These are phyloP conservation scores for Cornus suecica DNA, from an alignment of 148 eudicot species.

Conservation along the genomic window DNA sequence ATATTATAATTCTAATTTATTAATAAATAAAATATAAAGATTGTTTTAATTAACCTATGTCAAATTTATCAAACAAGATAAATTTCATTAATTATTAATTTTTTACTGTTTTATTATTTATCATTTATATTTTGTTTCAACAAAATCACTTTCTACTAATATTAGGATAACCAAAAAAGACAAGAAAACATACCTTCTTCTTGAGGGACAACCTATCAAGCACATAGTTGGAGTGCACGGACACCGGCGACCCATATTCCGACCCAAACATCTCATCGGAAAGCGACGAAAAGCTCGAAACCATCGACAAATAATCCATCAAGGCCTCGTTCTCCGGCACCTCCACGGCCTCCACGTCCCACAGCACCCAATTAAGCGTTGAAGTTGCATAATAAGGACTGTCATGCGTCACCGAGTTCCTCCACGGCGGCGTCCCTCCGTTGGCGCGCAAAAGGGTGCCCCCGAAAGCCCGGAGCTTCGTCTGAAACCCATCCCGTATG, in stretches of 20 bases:
- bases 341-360: constrained; percentile 71
- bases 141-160: no score
- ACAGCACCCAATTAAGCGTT: constrained; percentile 48
- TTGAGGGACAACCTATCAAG: constrained; percentile 16
- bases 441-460: constrained; percentile 64
- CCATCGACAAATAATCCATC: constrained; percentile 29
- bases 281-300: constrained; percentile 45
- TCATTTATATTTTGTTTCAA: no score
- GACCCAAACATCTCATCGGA: constrained; percentile 45
- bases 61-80: no score
- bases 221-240: constrained; percentile 30
- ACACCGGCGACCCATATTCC: constrained; percentile 39
- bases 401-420: constrained; percentile 72
- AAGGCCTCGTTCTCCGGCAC: constrained; percentile 33
- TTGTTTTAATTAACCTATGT: no score
- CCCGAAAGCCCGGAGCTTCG: constrained; percentile 38
- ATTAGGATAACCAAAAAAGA: no score
- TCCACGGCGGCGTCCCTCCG: constrained; percentile 86
- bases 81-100: no score
- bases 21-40: no score
- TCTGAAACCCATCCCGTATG: constrained; percentile 56
- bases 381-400: constrained; percentile 33
- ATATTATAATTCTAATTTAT: no score
- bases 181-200: constrained; percentile 42
- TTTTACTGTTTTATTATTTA: no score